These are phyloP conservation scores for Pseudopyrenochaeta lycopersici DNA, from an alignment of 2,329 filamentous ascomycete genomes.

Conservation along the genomic window DNA sequence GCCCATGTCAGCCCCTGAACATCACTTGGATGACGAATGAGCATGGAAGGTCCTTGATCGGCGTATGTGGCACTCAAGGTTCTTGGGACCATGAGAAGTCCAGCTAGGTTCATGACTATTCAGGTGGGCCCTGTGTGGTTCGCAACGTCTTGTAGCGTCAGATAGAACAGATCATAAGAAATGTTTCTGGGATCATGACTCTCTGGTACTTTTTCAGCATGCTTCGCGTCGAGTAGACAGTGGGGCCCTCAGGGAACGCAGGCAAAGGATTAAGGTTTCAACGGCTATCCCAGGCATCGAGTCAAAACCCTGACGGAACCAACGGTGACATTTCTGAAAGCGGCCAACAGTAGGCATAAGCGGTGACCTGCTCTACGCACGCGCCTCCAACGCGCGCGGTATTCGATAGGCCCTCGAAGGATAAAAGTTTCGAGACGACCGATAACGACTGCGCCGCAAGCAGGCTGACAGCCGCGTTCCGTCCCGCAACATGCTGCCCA, in stretches of 20 bases:
- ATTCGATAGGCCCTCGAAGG: constrained; percentile 23
- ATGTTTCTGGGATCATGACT: constrained; percentile 15
- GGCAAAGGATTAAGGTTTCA: constrained; percentile 27
- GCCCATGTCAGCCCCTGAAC: constrained; percentile 11
- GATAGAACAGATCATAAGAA: constrained; percentile 9
- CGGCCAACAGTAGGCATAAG: constrained; percentile 5
- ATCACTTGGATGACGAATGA: constrained; percentile 6
- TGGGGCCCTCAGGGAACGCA: constrained; percentile 10
- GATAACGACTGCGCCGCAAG: constrained; percentile 17
- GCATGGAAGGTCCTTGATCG: constrained; percentile 23
- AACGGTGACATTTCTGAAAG: constrained; percentile 10
- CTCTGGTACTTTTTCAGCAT: constrained; percentile 11
- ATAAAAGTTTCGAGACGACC: constrained; percentile 9
- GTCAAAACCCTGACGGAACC: constrained; percentile 13
- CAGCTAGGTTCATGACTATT: constrained; percentile 10
- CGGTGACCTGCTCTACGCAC: constrained; percentile 21
- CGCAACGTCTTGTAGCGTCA: constrained; percentile 11
- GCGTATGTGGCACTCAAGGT: not conserved
- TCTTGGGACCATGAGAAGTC: not conserved
- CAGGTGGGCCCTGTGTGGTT: constrained; percentile 5
- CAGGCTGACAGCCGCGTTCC: constrained; percentile 20
- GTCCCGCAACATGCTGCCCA: constrained; percentile 16
- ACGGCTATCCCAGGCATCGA: constrained; percentile 27
- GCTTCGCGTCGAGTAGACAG: constrained; percentile 7
- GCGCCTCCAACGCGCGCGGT: constrained; percentile 32